Base-by-base conservation (phyloP, 2,329 filamentous ascomycete genomes). In the Westerdykella ornata region DNA sequence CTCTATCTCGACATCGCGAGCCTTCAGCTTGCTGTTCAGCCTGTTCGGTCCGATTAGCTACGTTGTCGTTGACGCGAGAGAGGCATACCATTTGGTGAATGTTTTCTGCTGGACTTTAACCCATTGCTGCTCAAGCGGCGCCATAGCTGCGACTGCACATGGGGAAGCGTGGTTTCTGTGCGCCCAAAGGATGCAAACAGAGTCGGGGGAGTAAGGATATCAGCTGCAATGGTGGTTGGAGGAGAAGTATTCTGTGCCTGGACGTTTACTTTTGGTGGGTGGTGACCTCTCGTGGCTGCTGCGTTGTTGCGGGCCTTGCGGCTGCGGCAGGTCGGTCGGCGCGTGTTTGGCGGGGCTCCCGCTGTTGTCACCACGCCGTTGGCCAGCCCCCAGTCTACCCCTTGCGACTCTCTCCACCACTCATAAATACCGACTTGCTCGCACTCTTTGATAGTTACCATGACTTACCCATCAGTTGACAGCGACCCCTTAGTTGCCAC, bases 1-100 rank as follows among this genome's bases (percentile, higher is more conserved):
- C 61, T 87, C 82, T 59, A 97, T 86, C 59, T 83, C 81, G 49
- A 96, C 71, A 42, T 83, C 73, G 54, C 90, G 81, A 46, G 74
- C 77, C 65, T 85, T 83, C 58, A 98, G 74, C 72, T 98, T 98
- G 57, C 88, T 94, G 70, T 98, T 98, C 54, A 98, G 80, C 92
- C 88, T 92, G 62, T 44, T 15, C 37, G 29, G 41, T 37, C 36
- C 32, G 41, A 45, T 62, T 45, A 63, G 58, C 45, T 46, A 39
- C 28, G 49, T 13, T 17, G 16, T 20, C 35, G 41, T 37, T 20
- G 17, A 39, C 7, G 30, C 6, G 13, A 13, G 11, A 17, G 9
- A 33, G 14, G 30, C 70, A 57, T 60, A 86, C 84, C 92, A 98
- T 86, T 97, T 98, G 45, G 89, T 95, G 69, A 98, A 98, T 19